Evolutionary conservation across 495 filamentous ascomycete genomes (phyloP), one percentile per base, ranked within the genome.

Genomic region (Penicillium paradoxum): DNA sequence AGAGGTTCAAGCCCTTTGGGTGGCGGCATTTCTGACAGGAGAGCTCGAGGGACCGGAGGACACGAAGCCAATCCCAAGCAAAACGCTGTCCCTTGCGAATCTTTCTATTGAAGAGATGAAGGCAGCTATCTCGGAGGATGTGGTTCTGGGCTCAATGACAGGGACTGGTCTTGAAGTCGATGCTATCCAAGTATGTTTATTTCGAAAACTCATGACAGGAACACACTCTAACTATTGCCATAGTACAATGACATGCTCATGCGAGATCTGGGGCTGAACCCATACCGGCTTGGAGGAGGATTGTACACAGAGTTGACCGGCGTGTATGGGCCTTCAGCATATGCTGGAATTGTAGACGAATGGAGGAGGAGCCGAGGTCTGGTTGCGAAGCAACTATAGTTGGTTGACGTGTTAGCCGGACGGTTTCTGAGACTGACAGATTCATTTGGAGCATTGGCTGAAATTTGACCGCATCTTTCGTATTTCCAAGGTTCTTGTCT

Each of bases 1-100:
- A 0, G 83, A 89, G 52, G 65, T 79, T 3, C 84, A 89, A 54
- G 82, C 80, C 4, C 70, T 90, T 6, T 91, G 86, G 87, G 77
- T 84, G 14, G 73, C 72, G 33, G 82, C 83, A 0, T 89, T 79
- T 47, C 46, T 85, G 0, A 68, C 57, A 0, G 65, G 59, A 2
- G 57, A 47, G 6, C 52, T 68, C 1, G 65, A 67, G 21, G 10
- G 34, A 7, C 25, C 52, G 11, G 13, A 3, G 8, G 32, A 25
- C 5, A 27, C 10, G 6, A 19, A 30, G 3, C 17, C 53, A 17
- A 14, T 1, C 4, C 4, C 43, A 13, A 6, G n/a, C 17, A 13
- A 37, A 0, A 13, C 22, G 0, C 41, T 58, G 7, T 19, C 17
- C 5, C 40, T 67, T 62, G 18, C 18, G 6, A 10, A 7, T 2